A percentile compares a stretch with the other conserved stretches of the same genome.
These are phyloP conservation scores for Paraconiothyrium sp. DNA, from an alignment of 2,329 filamentous ascomycete species.

Conservation along the genomic window DNA sequence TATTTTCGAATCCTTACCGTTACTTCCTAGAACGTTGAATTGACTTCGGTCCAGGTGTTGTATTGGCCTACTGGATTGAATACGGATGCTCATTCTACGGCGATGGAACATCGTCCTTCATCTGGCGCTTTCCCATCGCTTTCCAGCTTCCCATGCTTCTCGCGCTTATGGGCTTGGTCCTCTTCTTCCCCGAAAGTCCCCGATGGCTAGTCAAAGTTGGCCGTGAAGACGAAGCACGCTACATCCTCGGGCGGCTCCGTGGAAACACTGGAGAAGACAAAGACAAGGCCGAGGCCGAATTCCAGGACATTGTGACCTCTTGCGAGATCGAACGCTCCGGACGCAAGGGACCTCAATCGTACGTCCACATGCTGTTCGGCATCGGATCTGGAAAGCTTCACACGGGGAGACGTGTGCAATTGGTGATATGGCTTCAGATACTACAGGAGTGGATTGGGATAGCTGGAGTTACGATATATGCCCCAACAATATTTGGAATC, in stretches of 20 bases:
- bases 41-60: slow-evolving; percentile 52
- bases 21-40: too few relatives aligned
- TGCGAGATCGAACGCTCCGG: slow-evolving; percentile 64
- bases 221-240: slow-evolving; percentile 72
- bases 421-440: slow-evolving; percentile 77
- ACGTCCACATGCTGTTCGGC: slow-evolving; percentile 73
- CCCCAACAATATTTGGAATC: slow-evolving; percentile 69
- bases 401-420: slow-evolving; percentile 72
- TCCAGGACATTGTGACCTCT: slow-evolving; percentile 73
- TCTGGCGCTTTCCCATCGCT: slow-evolving; percentile 74
- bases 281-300: slow-evolving; percentile 59
- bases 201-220: slow-evolving; percentile 74
- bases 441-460: slow-evolving; percentile 77
- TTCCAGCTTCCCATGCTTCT: slow-evolving; percentile 75
- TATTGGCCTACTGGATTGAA: slow-evolving; percentile 65
- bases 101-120: slow-evolving; percentile 65
- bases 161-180: slow-evolving; percentile 64
- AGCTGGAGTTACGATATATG: slow-evolving; percentile 68
- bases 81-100: slow-evolving; percentile 69
- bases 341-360: slow-evolving; percentile 62
- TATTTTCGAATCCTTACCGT: background rate
- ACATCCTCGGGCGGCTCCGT: slow-evolving; percentile 70
- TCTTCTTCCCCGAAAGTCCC: slow-evolving; percentile 76
- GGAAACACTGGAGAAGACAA: slow-evolving; percentile 63
- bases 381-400: slow-evolving; percentile 72